Evolutionary conservation across 2,329 filamentous ascomycete genomes (phyloP), one percentile per base, ranked within the genome.

Genomic region (Fusarium proliferatum): DNA sequence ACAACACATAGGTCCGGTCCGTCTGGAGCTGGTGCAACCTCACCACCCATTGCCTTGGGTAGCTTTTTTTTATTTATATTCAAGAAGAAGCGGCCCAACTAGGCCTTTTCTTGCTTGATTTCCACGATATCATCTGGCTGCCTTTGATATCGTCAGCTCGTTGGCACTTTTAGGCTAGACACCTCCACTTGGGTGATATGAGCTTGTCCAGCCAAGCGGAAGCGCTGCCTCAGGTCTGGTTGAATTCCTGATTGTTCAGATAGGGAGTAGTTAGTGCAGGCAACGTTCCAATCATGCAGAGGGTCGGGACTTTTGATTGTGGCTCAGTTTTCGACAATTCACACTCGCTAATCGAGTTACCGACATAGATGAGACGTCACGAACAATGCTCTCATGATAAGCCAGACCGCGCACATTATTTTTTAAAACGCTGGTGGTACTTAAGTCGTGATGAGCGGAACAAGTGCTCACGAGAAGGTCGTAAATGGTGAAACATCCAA

Each of bases 21-120:
- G 81, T 82, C 84, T 85, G 87, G 85, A 85, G 85, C 84, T 84
- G 87, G 88, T 88, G 86, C 88, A 81, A 80, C 60, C 82, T 88
- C 85, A 91, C 90, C 89, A 92, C 89, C 87, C 90, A 92, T 88
- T 88, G 86, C 85, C 81, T 64, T 86, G 85, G 87, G 86, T 89
- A 91, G 88, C 90, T 79, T 91, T 51, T 26, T 49, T 48, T 13
- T 21, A 15, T 6, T 30, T 17, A 10, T 10, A 4, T 11, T 6
- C 10, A n/a, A 30, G 10, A 28, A 49, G 28, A 16, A 17, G n/a
- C 19, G 21, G 11, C 28, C 21, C 17, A n/a, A n/a, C 15, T n/a
- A 11, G 84, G 66, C 66, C 55, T 76, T 80, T 82, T 80, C 83
- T 85, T 82, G 81, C 81, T 83, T 36, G 13, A 36, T 48, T 53